A percentile compares a stretch with the other conserved stretches of the same genome.
phyloP scores from a whole-genome alignment of 2,329 filamentous ascomycete species.

The Helminthosporium solani region DNA sequence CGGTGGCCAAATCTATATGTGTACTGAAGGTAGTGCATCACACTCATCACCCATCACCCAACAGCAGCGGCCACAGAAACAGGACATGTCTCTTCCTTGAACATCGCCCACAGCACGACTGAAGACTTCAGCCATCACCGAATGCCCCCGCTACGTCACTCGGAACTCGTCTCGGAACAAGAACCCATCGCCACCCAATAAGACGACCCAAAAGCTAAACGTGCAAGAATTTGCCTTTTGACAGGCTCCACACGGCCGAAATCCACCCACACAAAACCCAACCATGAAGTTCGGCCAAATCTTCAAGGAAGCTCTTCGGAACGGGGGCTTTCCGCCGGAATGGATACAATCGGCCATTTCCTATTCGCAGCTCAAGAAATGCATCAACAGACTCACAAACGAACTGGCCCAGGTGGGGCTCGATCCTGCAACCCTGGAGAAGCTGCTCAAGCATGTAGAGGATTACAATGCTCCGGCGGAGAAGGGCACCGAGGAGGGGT shows the following conservation, averaged over 20 bases:
- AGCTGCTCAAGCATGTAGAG: slow-evolving; percentile 56
- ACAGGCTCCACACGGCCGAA: slow-evolving; percentile 23
- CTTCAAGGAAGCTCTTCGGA: slow-evolving; percentile 68
- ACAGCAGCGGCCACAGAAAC: too few relatives aligned
- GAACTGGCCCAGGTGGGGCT: slow-evolving; percentile 73
- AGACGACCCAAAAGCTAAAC: slow-evolving; percentile 20
- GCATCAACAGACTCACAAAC: slow-evolving; percentile 74
- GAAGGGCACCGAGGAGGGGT: slow-evolving; percentile 19
- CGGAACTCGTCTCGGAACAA: slow-evolving; percentile 11
- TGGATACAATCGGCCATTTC: slow-evolving; percentile 75
- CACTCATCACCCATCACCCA: too few relatives aligned
- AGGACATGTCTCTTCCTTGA: too few relatives aligned
- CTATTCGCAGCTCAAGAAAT: slow-evolving; percentile 84
- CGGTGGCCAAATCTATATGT: too few relatives aligned
- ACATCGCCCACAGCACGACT: too few relatives aligned
- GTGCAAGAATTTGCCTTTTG: slow-evolving; percentile 25
- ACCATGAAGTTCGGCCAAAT: slow-evolving; percentile 84
- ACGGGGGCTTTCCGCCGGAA: slow-evolving; percentile 72
- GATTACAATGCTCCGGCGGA: slow-evolving; percentile 34
- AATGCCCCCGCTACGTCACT: slow-evolving; percentile 1
- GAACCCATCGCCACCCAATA: slow-evolving; percentile 11
- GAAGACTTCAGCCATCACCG: too few relatives aligned
- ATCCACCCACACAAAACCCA: background rate
- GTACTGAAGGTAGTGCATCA: too few relatives aligned
- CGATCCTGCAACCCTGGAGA: slow-evolving; percentile 67